Base-by-base conservation (phyloP, 768 basidiomycete species). In the Collybiopsis confluens region DNA sequence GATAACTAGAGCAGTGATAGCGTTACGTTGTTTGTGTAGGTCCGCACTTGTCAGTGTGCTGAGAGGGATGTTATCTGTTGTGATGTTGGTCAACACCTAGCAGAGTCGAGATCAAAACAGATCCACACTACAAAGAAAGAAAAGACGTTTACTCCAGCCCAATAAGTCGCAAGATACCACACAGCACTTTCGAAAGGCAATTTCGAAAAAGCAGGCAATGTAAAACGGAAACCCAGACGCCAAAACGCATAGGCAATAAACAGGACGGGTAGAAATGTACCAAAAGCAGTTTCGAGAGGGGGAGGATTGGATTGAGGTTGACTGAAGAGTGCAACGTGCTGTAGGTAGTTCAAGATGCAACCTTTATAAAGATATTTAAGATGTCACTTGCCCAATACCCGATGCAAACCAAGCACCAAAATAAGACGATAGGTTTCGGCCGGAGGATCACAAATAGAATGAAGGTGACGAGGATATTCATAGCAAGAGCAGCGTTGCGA, bases 161-260 rank as follows among this genome's bases (percentile, higher is more conserved):
- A 93, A 66, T 78, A 93, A 10, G 88, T 83, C 7, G 74, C 80
- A 20, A 92, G 75, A 64, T 90, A 94, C 73, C 82, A 83, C 23
- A 92, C 64, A 45, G 81, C 78, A 4, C 82, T 75, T 65, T 94
- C 92, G 27, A 94, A 68, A 2, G 90, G 88, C 28, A 79, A 78
- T 37, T 77, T 77, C 26, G 72, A 61, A 66, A 92, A 92, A 2
- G 76, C 72, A 6, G 91, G 90, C 8, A 92, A 66, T 3, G 84
- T 83, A 65, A 86, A 89, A 9, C 90, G 80, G 67, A 85, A 81
- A 1, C 86, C 85, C 24, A 85, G 65, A 21, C 86, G 77, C 88
- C 90, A 93, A 60, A 94, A 85, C 11, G 74, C 85, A 55, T 92
- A 91, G 9, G 78, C 80, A 51, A 92, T 80, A 61, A 92, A 93